phyloP scores from a whole-genome alignment of 495 filamentous ascomycete species.

The Talaromyces trachyspermus region DNA sequence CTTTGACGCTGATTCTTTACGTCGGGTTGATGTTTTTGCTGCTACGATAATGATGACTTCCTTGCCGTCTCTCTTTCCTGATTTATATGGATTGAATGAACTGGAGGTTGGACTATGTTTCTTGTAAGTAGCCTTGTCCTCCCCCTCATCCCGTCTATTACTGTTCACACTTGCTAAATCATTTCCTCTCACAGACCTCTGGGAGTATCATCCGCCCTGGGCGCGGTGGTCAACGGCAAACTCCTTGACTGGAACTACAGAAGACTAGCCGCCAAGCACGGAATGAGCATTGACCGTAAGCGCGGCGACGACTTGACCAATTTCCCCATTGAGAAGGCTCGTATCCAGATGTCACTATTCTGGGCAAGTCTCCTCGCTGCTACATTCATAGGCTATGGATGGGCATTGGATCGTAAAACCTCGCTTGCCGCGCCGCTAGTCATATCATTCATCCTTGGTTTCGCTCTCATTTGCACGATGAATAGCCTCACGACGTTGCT shows the following conservation, averaged over 20 bases:
- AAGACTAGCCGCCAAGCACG: conserved; percentile 20
- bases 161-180: not conserved
- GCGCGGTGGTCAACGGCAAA: conserved; percentile 64
- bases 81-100: conserved; percentile 59
- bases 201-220: conserved; percentile 46
- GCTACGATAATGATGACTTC: conserved; percentile 41
- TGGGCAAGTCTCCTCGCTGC: conserved; percentile 22
- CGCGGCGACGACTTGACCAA: conserved; percentile 30
- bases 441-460: conserved; percentile 47
- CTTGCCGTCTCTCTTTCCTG: conserved; percentile 50
- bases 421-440: conserved; percentile 45
- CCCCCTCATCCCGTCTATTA: not conserved
- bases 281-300: conserved; percentile 37
- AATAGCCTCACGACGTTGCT: conserved; percentile 5
- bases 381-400: conserved; percentile 44
- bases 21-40: conserved; percentile 49
- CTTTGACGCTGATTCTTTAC: conserved; percentile 48
- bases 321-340: conserved; percentile 32
- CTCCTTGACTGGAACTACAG: conserved; percentile 45
- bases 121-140: conserved; percentile 18
- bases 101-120: conserved; percentile 55
- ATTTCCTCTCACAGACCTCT: conserved; percentile 33
- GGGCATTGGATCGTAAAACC: conserved; percentile 42
- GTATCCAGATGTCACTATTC: conserved; percentile 22
- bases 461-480: conserved; percentile 39